Base-by-base conservation (phyloP, 768 basidiomycete species). In the Lactifluus subvellereus region DNA sequence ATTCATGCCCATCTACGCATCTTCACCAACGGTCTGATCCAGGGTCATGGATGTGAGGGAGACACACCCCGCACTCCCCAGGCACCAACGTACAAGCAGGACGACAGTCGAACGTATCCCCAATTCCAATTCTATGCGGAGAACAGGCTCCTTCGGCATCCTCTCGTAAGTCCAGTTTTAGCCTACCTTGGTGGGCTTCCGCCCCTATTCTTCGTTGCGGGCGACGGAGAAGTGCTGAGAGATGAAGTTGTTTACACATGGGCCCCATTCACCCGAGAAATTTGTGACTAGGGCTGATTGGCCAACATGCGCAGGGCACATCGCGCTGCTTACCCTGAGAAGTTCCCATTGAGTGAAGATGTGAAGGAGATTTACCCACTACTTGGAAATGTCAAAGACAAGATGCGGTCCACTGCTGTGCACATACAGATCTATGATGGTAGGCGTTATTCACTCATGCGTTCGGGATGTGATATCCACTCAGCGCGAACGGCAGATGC, bases 361-460 rank as follows among this genome's bases (percentile, higher is more conserved):
- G 73, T 74, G 1, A 78, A 78, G 42, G 71, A 69, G 33, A 64
- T 90, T 50, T 90, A 89, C 67, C 85, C 88, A 22, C 67, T 76
- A 6, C 71, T 89, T 32, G 69, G 77, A 9, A 81, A 77, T 11
- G 84, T 88, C 62, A 85, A 86, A 69, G 68, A 73, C 18, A 77
- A 78, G 11, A 74, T 76, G 67, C 71, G 74, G n/a, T 78, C 89
- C 2, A 94, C 94, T 1, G 79, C 86, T 61, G 93, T 96, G n/a
- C 94, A 98, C 75, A 77, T 97, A 10, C 94, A 98, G 72, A 85
- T 97, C 1, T 97, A 94, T 70, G 94, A 98, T 70, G 93, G 91
- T 81, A 55, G 72, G 54, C 59, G 61, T 49, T n/a, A 55, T 45
- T 33, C 32, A n/a, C 13, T 4, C 16, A 16, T n/a, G 16, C n/a